Evolutionary conservation across 148 eudicot species (phyloP).

Genomic region (Rheum nobile): DNA sequence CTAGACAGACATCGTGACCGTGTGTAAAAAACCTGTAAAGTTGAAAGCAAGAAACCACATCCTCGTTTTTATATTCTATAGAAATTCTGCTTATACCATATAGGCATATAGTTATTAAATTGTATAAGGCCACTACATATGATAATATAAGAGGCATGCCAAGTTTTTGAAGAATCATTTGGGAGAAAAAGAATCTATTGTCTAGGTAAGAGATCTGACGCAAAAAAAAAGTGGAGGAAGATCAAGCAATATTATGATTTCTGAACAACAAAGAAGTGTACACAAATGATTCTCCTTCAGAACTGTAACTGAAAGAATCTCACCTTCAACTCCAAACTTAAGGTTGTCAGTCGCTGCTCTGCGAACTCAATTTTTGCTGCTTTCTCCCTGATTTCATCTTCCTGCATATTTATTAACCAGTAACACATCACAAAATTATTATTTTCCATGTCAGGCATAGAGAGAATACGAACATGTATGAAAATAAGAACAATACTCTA

Average conservation of each 20-base stretch:
- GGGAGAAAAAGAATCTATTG: background rate
- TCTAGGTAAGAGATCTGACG: background rate
- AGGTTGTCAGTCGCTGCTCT: constrained; percentile 70
- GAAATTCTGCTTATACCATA: background rate
- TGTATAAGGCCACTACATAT: background rate
- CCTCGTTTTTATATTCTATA: background rate
- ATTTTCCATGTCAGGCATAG: background rate
- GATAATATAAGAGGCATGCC: background rate
- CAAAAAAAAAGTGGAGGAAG: background rate
- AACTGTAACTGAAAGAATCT: constrained; percentile 6
- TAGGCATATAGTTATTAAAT: background rate
- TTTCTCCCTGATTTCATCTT: constrained; percentile 68
- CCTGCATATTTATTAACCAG: constrained; percentile 34
- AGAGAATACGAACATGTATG: background rate
- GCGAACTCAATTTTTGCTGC: constrained; percentile 63
- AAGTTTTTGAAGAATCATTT: background rate
- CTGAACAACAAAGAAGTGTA: background rate
- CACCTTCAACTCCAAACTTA: constrained; percentile 75
- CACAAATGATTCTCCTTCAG: background rate
- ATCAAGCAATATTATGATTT: background rate
- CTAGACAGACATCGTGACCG: background rate
- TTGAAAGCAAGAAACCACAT: background rate
- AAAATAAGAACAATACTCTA: constrained; percentile 10
- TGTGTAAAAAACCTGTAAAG: background rate
- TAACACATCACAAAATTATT: background rate